Evolutionary conservation across 108 stramenopile species (phyloP).

Genomic region (Skeletonema costatum): DNA sequence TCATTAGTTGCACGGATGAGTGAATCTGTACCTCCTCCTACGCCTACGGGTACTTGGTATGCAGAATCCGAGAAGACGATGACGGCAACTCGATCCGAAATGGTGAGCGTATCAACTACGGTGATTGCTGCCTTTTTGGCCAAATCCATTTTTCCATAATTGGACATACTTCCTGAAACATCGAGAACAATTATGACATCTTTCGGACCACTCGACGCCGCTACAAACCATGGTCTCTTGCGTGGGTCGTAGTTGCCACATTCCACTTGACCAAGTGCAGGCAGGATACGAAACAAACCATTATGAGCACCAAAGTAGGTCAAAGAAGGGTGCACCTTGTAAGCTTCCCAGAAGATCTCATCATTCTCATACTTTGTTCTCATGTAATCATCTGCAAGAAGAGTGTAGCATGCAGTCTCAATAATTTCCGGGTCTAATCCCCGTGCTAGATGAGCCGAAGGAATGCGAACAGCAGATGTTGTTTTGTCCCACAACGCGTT

Average conservation of each 20-base stretch:
- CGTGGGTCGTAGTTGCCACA: slow-evolving; percentile 48
- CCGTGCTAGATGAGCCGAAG: not conserved
- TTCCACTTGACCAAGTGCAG: slow-evolving; percentile 15
- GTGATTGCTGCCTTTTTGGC: slow-evolving; percentile 47
- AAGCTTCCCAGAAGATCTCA: slow-evolving; percentile 8
- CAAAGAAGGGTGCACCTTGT: slow-evolving; percentile 7
- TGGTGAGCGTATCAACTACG: slow-evolving; percentile 48
- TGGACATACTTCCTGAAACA: slow-evolving; percentile 51
- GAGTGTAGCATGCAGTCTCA: slow-evolving; percentile 24
- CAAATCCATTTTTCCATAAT: slow-evolving; percentile 16
- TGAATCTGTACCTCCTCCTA: slow-evolving; percentile 1
- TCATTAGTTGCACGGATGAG: slow-evolving; percentile 32
- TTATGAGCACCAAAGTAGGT: slow-evolving; percentile 45
- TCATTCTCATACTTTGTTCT: slow-evolving; percentile 6
- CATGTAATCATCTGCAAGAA: not conserved
- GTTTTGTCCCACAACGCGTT: slow-evolving; percentile 15
- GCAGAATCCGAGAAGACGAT: slow-evolving; percentile 31
- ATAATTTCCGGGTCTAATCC: not conserved
- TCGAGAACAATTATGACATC: slow-evolving; percentile 70
- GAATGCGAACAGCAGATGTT: slow-evolving; percentile 8
- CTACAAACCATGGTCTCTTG: slow-evolving; percentile 64
- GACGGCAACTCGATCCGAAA: slow-evolving; percentile 51
- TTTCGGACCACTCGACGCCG: slow-evolving; percentile 57
- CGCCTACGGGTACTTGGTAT: slow-evolving; percentile 7
- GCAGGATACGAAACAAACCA: slow-evolving; percentile 47